phyloP scores from a whole-genome alignment of 495 filamentous ascomycete genomes.

The Lasiosphaeria miniovina region DNA sequence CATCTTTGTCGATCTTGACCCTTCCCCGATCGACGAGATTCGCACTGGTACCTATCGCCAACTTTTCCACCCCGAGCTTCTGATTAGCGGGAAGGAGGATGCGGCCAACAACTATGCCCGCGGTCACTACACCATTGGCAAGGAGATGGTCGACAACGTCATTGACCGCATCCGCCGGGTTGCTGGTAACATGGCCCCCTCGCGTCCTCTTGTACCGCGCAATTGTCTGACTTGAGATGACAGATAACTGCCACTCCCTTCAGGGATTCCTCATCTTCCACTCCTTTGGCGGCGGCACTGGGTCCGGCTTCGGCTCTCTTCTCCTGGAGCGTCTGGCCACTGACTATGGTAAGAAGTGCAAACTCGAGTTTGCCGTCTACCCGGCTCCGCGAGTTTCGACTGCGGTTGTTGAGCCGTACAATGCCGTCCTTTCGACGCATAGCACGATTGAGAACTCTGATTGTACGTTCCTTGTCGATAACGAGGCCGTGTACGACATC shows the following conservation, averaged over 20 bases:
- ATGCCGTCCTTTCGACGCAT: slow-evolving; percentile 86
- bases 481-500: slow-evolving; percentile 91
- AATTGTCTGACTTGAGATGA: slow-evolving; percentile 21
- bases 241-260: slow-evolving; percentile 86
- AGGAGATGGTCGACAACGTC: slow-evolving; percentile 82
- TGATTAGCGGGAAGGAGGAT: slow-evolving; percentile 92
- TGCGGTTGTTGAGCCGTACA: slow-evolving; percentile 91
- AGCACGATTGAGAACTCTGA: slow-evolving; percentile 92
- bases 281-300: slow-evolving; percentile 90
- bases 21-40: slow-evolving; percentile 90
- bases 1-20: slow-evolving; percentile 86
- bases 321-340: slow-evolving; percentile 82
- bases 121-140: slow-evolving; percentile 91
- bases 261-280: slow-evolving; percentile 94
- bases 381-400: slow-evolving; percentile 82
- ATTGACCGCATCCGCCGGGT: slow-evolving; percentile 83
- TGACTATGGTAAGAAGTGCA: slow-evolving; percentile 93
- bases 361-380: slow-evolving; percentile 90
- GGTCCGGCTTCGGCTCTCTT: slow-evolving; percentile 85
- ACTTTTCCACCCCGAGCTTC: slow-evolving; percentile 83
- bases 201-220: background rate
- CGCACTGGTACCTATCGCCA: slow-evolving; percentile 78
- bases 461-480: slow-evolving; percentile 90
- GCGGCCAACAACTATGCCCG: slow-evolving; percentile 94
- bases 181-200: slow-evolving; percentile 52